phyloP scores from a whole-genome alignment of 495 filamentous ascomycete genomes.

The Penicillium simplicissimum region DNA sequence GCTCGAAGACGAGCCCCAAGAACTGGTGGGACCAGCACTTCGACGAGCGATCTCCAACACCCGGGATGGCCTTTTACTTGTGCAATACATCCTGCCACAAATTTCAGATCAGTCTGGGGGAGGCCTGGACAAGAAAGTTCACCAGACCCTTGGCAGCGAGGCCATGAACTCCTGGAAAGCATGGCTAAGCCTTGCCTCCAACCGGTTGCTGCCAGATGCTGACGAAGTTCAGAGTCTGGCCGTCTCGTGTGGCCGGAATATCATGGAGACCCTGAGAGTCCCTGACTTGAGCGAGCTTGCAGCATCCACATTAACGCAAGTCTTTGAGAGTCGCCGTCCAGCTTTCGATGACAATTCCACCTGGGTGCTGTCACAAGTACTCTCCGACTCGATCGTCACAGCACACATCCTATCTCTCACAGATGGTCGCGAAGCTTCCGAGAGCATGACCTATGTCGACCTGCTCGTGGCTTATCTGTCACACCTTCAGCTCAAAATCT shows the following conservation, averaged over 20 bases:
- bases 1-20: constrained; percentile 24
- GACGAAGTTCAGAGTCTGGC: constrained; percentile 31
- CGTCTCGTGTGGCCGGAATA: constrained; percentile 32
- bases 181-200: constrained; percentile 27
- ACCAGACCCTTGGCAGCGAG: constrained; percentile 44
- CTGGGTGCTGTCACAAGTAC: constrained; percentile 34
- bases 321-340: constrained; percentile 27
- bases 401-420: constrained; percentile 48
- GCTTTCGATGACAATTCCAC: constrained; percentile 23
- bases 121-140: constrained; percentile 30
- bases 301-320: constrained; percentile 25
- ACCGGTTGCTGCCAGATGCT: constrained; percentile 12
- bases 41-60: constrained; percentile 33
- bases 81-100: constrained; percentile 38
- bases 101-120: constrained; percentile 32
- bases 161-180: constrained; percentile 15
- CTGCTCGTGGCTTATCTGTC: constrained; percentile 67
- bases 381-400: constrained; percentile 35
- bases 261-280: constrained; percentile 32
- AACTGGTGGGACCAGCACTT: constrained; percentile 17
- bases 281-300: constrained; percentile 26
- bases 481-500: constrained; percentile 32
- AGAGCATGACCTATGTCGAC: constrained; percentile 66
- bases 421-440: constrained; percentile 61
- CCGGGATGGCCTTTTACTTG: constrained; percentile 40